Conservation (phyloP, 2,329 filamentous ascomycete genomes). For the Tolypocladium paradoxum region DNA sequence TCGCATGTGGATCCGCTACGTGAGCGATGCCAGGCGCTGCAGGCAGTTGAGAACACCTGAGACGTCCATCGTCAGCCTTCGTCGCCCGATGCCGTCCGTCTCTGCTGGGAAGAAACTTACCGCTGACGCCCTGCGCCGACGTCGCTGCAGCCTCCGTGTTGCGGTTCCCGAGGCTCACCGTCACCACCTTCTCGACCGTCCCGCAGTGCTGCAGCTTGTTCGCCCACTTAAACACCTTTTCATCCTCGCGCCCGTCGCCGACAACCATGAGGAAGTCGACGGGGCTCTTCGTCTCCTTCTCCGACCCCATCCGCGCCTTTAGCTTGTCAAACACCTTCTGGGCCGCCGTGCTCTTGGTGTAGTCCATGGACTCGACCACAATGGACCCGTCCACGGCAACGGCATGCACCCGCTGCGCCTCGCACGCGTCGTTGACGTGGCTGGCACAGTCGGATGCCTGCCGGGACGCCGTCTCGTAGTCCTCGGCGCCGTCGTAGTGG, state of each 20-base stretch:
- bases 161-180: slow-evolving; percentile 74
- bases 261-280: slow-evolving; percentile 84
- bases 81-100: background rate
- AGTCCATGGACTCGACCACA: slow-evolving; percentile 74
- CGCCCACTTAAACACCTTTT: slow-evolving; percentile 90
- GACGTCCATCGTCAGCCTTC: background rate
- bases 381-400: slow-evolving; percentile 71
- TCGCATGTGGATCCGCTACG: slow-evolving; percentile 3
- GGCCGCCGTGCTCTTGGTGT: slow-evolving; percentile 79
- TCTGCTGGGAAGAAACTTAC: slow-evolving; percentile 35
- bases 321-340: slow-evolving; percentile 58
- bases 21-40: slow-evolving; percentile 26
- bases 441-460: slow-evolving; percentile 84
- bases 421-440: slow-evolving; percentile 90
- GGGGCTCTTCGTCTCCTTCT: slow-evolving; percentile 19
- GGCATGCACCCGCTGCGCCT: slow-evolving; percentile 72
- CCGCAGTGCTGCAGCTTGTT: slow-evolving; percentile 57
- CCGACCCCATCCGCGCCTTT: slow-evolving; percentile 23
- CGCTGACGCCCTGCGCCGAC: slow-evolving; percentile 82
- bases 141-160: slow-evolving; percentile 84
- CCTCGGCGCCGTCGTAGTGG: slow-evolving; percentile 75
- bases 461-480: slow-evolving; percentile 62
- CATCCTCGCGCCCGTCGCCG: slow-evolving; percentile 86
- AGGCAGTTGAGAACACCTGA: slow-evolving; percentile 32
- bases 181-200: slow-evolving; percentile 59